Evolutionary conservation across 768 basidiomycete genomes (phyloP), one percentile per base, ranked within the genome.

Genomic region (Leccinum arenicola): DNA sequence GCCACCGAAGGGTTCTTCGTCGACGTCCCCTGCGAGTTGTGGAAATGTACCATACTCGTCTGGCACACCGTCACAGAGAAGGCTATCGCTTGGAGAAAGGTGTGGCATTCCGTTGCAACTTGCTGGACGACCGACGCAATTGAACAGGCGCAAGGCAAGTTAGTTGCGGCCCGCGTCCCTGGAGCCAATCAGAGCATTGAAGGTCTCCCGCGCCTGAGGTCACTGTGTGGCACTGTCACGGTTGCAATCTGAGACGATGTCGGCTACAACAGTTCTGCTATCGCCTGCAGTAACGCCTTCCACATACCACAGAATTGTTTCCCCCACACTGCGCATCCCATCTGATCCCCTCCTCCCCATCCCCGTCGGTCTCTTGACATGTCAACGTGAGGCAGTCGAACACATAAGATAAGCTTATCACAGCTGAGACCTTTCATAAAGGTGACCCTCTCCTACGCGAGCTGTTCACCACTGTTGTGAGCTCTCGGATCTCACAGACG

Each of bases 361-460:
- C 40, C 89, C 88, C 38, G 89, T 93, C 40, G 91, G 91, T 49
- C 77, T 92, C 15, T 76, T 93, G 29, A 85, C 88, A 17, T 93
- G 91, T 69, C 89, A 91, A 80, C 86, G 89, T 88, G 74, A 64
- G 75, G 58, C 38, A 45, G 6, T 45, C 40, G 40, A 60, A 53
- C 45, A 49, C 51, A 62, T 43, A 55, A 54, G 21, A 54, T 49
- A 12, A 23, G 60, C 55, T 49, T 29, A 50, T 58, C 57, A 21
- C 9, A 35, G 19, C 61, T 58, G 43, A 68, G 54, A 48, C 43
- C 47, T 21, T 59, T 53, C 50, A 25, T 57, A 36, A 68, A 89
- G 88, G 88, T 27, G 87, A 93, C 64, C 90, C 91, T 7, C 80
- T 91, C 14, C 77, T 88, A 19, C 76, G 79, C 47, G 74, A 80